These are phyloP conservation scores for Nepenthes alata DNA, from an alignment of 179 eudicot genomes.

Conservation along the genomic window DNA sequence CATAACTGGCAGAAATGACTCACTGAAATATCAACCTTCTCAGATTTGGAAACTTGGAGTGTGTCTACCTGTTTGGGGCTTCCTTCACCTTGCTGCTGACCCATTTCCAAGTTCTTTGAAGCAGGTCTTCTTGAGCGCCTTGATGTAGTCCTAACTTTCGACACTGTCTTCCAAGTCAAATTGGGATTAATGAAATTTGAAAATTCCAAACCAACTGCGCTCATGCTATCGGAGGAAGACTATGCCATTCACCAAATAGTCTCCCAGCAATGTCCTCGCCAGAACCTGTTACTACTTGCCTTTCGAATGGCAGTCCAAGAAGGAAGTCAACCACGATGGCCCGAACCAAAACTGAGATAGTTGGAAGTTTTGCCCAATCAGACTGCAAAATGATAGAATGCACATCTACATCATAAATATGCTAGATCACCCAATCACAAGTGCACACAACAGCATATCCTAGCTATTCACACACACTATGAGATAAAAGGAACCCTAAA, in stretches of 20 bases:
- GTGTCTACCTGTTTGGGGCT: constrained; percentile 15
- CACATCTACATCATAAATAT: too few relatives aligned
- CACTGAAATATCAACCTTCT: constrained; percentile 21
- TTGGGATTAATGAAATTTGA: constrained; percentile 23
- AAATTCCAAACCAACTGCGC: constrained; percentile 24
- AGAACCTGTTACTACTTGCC: constrained; percentile 3
- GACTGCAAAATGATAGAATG: too few relatives aligned
- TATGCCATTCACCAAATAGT: constrained; percentile 21
- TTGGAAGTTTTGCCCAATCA: not conserved
- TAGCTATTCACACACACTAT: too few relatives aligned
- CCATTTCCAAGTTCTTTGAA: constrained; percentile 12
- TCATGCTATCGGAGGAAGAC: constrained; percentile 28
- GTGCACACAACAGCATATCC: too few relatives aligned
- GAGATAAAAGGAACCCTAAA: too few relatives aligned
- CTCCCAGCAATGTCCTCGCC: constrained; percentile 14
- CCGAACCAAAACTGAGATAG: constrained; percentile 10
- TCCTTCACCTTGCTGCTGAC: constrained; percentile 15
- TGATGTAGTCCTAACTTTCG: constrained; percentile 34
- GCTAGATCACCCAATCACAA: too few relatives aligned
- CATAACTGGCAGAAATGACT: not conserved
- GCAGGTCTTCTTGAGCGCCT: constrained; percentile 35
- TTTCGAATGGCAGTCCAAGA: not conserved
- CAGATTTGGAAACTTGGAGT: constrained; percentile 24
- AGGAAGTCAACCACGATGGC: constrained; percentile 2
- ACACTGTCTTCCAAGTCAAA: constrained; percentile 39